Evolutionary conservation across 306 rosid species (phyloP), one percentile per base, ranked within the genome.

Genomic region (Fragaria vesca): DNA sequence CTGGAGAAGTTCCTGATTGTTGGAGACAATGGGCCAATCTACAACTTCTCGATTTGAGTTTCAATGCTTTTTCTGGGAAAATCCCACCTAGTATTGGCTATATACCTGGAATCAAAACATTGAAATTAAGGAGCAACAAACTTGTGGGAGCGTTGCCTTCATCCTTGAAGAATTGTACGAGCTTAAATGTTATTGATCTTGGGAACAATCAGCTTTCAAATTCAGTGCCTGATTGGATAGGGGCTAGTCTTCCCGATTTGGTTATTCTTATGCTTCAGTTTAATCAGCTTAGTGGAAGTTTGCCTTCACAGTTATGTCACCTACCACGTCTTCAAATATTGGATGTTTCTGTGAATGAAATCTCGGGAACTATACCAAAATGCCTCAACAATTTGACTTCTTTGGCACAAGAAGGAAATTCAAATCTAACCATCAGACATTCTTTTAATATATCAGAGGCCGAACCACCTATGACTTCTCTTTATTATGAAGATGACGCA

Each of bases 1-100:
- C 48, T 0, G 80, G 76, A 12, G n/a, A 75, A 1, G 24, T 81
- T 38, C 66, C 80, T 6, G 65, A 74, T 54, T 73, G 83, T 21
- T 74, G 72, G 66, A 34, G 13, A 2, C 48, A 28, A 8, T 66
- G 10, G 17, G 28, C 2, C 26, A 1, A 21, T 15, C 58, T 80
- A 32, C 5, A 10, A 2, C 1, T 52, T 40, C 74, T 80, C 1
- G 7, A 55, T 55, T 55, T 55, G 30, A 55, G 62, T 55, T 20
- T 6, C 13, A 55, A 55, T 55, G 0, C 4, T 6, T 18, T 82
- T 5, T 78, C 77, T 6, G 77, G 82, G 2, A 40, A 15, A 4
- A 66, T 82, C 9, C 77, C 86, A 1, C 30, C 1, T 6, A 67
- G 73, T 21, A n/a, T 67, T 0, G 40, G 67, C 1, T 72, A 32